These are phyloP conservation scores for Aureobasidium sp. DNA, from an alignment of 2,329 filamentous ascomycete genomes.

Conservation along the genomic window DNA sequence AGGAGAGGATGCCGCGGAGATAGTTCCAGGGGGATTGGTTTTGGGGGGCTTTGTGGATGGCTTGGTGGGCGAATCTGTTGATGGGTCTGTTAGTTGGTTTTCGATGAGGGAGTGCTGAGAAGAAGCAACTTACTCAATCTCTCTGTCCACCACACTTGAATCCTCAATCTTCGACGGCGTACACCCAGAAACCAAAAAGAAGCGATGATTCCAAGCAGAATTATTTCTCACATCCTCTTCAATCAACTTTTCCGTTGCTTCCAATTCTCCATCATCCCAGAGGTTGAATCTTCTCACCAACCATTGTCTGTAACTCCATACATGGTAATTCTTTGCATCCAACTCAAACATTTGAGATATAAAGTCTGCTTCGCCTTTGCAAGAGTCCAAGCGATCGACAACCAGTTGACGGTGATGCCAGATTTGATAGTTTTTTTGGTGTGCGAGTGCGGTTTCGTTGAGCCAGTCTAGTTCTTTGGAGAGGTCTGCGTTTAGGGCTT, in stretches of 20 bases:
- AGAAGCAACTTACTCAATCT: slow-evolving; percentile 58
- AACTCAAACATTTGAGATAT: slow-evolving; percentile 70
- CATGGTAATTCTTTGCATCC: slow-evolving; percentile 97
- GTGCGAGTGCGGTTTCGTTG: slow-evolving; percentile 68
- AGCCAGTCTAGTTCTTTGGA: slow-evolving; percentile 75
- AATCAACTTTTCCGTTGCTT: slow-evolving; percentile 64
- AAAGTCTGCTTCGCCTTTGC: slow-evolving; percentile 63
- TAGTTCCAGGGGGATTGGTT: slow-evolving; percentile 96
- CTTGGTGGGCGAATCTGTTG: slow-evolving; percentile 54
- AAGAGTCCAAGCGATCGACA: slow-evolving; percentile 50
- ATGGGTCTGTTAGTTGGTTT: too few relatives aligned
- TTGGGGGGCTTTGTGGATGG: slow-evolving; percentile 74
- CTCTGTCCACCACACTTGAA: slow-evolving; percentile 58
- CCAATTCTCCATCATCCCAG: slow-evolving; percentile 52
- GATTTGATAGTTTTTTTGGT: slow-evolving; percentile 99
- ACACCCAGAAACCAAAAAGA: slow-evolving; percentile 78
- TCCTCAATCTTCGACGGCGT: slow-evolving; percentile 32
- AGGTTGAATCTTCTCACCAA: slow-evolving; percentile 56
- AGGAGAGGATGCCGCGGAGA: slow-evolving; percentile 64
- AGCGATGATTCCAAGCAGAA: slow-evolving; percentile 94
- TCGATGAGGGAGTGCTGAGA: too few relatives aligned
- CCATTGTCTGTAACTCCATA: slow-evolving; percentile 91
- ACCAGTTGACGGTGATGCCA: slow-evolving; percentile 61
- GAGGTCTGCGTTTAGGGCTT: slow-evolving; percentile 56
- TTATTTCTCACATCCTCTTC: slow-evolving; percentile 85